A percentile compares a stretch with the other conserved stretches of the same genome.
Conservation (phyloP, 495 filamentous ascomycete genomes). For the Daldinia decipiens region DNA sequence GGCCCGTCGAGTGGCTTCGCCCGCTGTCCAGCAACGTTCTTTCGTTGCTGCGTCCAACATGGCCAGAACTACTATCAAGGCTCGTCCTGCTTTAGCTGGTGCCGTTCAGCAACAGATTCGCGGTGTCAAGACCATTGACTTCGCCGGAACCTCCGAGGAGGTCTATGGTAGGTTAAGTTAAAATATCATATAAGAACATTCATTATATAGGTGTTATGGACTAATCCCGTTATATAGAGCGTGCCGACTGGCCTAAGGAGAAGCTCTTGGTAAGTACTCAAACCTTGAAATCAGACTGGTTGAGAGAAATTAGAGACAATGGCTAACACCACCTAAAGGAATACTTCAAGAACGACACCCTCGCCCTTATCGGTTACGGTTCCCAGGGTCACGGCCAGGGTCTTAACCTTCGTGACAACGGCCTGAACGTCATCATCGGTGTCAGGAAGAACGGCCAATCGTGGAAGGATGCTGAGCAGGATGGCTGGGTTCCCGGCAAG, state of each 20-base stretch:
- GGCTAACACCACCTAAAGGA: constrained; percentile 66
- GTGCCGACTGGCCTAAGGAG: constrained; percentile 96
- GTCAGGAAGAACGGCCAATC: constrained; percentile 98
- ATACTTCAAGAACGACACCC: constrained; percentile 99
- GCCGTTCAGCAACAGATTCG: constrained; percentile 71
- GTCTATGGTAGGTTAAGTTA: constrained; percentile 77
- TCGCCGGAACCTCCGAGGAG: constrained; percentile 89
- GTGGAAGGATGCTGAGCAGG: constrained; percentile 96
- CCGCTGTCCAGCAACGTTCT: constrained; percentile 72
- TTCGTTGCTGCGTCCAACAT: constrained; percentile 74
- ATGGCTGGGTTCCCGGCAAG: constrained; percentile 97
- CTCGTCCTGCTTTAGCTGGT: constrained; percentile 61
- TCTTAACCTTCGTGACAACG: constrained; percentile 98
- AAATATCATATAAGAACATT: constrained; percentile 9
- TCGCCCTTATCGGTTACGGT: constrained; percentile 98
- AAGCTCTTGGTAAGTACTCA: constrained; percentile 84
- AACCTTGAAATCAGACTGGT: neutral
- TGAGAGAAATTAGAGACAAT: constrained; percentile 6
- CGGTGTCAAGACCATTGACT: constrained; percentile 91
- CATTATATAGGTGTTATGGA: constrained; percentile 5
- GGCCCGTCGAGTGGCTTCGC: constrained; percentile 75
- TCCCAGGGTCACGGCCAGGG: constrained; percentile 98
- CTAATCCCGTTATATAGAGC: constrained; percentile 67
- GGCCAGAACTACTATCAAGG: constrained; percentile 63
- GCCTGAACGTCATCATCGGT: constrained; percentile 97